Base-by-base conservation (phyloP, 2,329 filamentous ascomycete genomes). In the Botrytis byssoidea region DNA sequence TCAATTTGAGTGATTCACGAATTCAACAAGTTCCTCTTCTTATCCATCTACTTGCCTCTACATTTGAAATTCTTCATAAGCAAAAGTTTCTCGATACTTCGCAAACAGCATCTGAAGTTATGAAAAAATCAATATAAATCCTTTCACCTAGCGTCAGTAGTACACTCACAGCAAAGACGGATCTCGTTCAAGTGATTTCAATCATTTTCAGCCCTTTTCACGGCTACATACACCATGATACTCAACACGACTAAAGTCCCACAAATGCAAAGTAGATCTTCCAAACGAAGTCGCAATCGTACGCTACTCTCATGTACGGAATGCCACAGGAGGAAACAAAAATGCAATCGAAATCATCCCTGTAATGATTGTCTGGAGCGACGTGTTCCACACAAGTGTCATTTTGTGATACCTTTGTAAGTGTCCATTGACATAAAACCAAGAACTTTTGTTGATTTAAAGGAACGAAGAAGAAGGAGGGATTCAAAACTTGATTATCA, bases 271-370 rank as follows among this genome's bases (percentile, higher is more conserved):
- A 46, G 18, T 10, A 59, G n/a, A 48, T 40, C 60, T 44, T 22
- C n/a, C 18, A 71, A 71, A 59, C 67, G 59, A 48, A 77, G 72
- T 66, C 75, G 77, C 44, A 76, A 76, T 63, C 74, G 77, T 40
- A 72, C 57, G 4, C 32, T 74, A 18, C 44, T 76, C 16, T 76
- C 76, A 4, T 78, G 77, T 68, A 75, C 72, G 20, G 77, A 79
- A 61, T 79, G 77, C 37, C 75, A 78, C 48, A 73, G 77, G 35
- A 72, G 77, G 35, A 79, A 79, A 60, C 77, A 79, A 59, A 78
- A 76, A 69, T 79, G 78, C 64, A 71, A 77, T 67, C 68, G 75
- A 25, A 59, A 35, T 25, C 55, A 71, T 32, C 78, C 77, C 35
- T 79, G 77, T 60, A 61, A 44, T 57, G 75, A 78, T 65, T 79